Percentiles rank a stretch among this genome's conserved stretches.
Evolutionary conservation across 768 basidiomycete genomes (phyloP).

Genomic region (Boletus eberwhitei): DNA sequence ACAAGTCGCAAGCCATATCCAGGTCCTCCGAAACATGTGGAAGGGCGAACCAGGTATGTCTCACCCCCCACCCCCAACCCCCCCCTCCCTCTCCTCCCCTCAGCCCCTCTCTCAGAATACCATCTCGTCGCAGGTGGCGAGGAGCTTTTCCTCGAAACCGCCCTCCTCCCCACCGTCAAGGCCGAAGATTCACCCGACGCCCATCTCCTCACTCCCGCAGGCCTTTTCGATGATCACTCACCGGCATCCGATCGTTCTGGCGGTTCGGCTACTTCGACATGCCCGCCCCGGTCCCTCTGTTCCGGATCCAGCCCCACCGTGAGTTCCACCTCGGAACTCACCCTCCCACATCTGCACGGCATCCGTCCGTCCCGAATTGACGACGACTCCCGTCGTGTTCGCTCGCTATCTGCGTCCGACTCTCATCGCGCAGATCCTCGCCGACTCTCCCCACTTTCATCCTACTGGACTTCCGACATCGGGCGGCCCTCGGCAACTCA

Average conservation of each 20-base stretch:
- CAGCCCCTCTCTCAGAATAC: slow-evolving; percentile 47
- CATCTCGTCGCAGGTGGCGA: slow-evolving; percentile 80
- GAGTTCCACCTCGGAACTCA: slow-evolving; percentile 24
- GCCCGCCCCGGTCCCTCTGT: slow-evolving; percentile 25
- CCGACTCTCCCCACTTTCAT: slow-evolving; percentile 32
- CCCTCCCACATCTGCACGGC: slow-evolving; percentile 21
- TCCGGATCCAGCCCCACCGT: slow-evolving; percentile 23
- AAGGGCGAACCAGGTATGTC: slow-evolving; percentile 70
- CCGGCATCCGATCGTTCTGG: slow-evolving; percentile 32
- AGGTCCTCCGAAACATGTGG: slow-evolving; percentile 85
- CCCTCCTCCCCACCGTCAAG: slow-evolving; percentile 51
- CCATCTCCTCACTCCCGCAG: slow-evolving; percentile 39
- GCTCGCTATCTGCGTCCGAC: slow-evolving; percentile 32
- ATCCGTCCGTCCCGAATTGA: slow-evolving; percentile 23
- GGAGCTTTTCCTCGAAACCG: slow-evolving; percentile 55
- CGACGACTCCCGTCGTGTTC: slow-evolving; percentile 29
- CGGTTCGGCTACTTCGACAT: slow-evolving; percentile 27
- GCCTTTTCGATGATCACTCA: slow-evolving; percentile 30
- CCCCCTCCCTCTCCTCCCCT: not conserved
- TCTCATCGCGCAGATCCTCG: slow-evolving; percentile 27
- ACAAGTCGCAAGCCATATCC: slow-evolving; percentile 87
- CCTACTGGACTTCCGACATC: slow-evolving; percentile 28
- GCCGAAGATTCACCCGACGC: slow-evolving; percentile 51
- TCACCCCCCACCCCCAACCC: not conserved
- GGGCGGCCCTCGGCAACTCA: slow-evolving; percentile 25